Percentiles rank a stretch among this genome's conserved stretches.
Evolutionary conservation across 2,329 filamentous ascomycete genomes (phyloP).

Genomic region (Xylariaceae sp.): DNA sequence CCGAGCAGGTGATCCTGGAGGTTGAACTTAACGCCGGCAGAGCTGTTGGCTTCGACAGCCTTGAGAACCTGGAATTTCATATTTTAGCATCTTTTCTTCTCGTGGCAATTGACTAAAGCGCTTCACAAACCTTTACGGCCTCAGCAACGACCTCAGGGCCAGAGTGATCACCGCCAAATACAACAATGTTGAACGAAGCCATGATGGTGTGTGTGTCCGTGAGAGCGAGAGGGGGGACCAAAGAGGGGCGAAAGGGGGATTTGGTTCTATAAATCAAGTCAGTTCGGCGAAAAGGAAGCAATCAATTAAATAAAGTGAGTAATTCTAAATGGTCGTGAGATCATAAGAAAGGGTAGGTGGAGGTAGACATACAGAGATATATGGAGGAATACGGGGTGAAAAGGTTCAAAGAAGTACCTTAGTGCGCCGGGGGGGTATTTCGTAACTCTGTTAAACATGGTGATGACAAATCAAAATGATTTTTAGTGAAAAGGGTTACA

Average conservation of each 20-base stretch:
- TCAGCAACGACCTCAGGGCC: conserved; percentile 84
- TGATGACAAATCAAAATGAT: too few species aligned
- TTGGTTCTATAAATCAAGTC: not conserved
- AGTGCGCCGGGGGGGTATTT: too few species aligned
- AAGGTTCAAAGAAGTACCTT: too few species aligned
- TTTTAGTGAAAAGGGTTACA: too few species aligned
- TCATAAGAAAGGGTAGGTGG: too few species aligned
- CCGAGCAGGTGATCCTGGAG: conserved; percentile 86
- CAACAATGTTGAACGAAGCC: conserved; percentile 70
- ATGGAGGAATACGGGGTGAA: too few species aligned
- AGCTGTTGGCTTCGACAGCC: conserved; percentile 66
- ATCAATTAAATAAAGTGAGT: too few species aligned
- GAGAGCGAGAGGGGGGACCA: not conserved
- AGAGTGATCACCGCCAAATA: conserved; percentile 78
- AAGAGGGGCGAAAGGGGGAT: not conserved
- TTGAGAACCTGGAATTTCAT: conserved; percentile 60
- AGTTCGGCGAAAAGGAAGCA: too few species aligned
- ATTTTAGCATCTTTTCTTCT: not conserved
- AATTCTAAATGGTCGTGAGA: too few species aligned
- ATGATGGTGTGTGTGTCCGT: conserved; percentile 39
- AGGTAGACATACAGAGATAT: too few species aligned
- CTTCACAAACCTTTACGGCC: conserved; percentile 65
- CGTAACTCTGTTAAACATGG: too few species aligned
- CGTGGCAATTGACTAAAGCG: not conserved
- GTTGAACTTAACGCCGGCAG: conserved; percentile 71